Evolutionary conservation across 148 eudicot genomes (phyloP).

Genomic region (Pharnaceum exiguum): DNA sequence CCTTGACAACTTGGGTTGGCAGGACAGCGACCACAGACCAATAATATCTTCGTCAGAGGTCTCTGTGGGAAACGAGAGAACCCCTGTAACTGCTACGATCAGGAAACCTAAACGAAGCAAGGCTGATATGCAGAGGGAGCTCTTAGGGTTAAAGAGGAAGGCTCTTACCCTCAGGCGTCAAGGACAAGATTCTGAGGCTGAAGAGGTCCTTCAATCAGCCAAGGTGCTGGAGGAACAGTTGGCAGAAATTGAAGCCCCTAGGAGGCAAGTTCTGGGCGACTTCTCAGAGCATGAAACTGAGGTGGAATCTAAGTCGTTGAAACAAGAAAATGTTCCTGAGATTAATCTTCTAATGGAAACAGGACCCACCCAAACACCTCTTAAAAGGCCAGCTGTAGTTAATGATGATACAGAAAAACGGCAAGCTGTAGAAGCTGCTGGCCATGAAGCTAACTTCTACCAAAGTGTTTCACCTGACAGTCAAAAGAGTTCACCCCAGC

Average conservation of each 20-base stretch:
- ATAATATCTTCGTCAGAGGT: conserved; percentile 19
- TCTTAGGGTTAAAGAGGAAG: conserved; percentile 79
- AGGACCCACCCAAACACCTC: conserved; percentile 20
- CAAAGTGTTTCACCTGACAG: conserved; percentile 26
- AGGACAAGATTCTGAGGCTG: conserved; percentile 78
- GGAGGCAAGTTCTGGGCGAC: conserved; percentile 21
- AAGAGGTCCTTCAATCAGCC: conserved; percentile 57
- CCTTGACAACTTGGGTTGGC: conserved; percentile 81
- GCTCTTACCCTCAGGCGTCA: conserved; percentile 78
- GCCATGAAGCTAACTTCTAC: conserved; percentile 12
- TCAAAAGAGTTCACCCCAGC: conserved; percentile 34
- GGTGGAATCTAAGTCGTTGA: background rate
- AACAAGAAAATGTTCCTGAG: conserved; percentile 14
- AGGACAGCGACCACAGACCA: conserved; percentile 47
- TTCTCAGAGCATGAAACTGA: conserved; percentile 14
- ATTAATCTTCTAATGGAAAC: conserved; percentile 6
- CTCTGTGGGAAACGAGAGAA: conserved; percentile 14
- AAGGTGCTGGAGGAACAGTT: conserved; percentile 66
- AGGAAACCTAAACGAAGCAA: conserved; percentile 50
- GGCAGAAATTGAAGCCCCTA: conserved; percentile 61
- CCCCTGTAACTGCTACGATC: conserved; percentile 8
- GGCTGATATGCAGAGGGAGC: conserved; percentile 75
- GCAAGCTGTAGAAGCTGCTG: conserved; percentile 15
- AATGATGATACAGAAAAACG: conserved; percentile 30
- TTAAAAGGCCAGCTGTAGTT: conserved; percentile 32